Conservation (phyloP, 1,284 basidiomycete genomes). For the Apiotrichum gracile region DNA sequence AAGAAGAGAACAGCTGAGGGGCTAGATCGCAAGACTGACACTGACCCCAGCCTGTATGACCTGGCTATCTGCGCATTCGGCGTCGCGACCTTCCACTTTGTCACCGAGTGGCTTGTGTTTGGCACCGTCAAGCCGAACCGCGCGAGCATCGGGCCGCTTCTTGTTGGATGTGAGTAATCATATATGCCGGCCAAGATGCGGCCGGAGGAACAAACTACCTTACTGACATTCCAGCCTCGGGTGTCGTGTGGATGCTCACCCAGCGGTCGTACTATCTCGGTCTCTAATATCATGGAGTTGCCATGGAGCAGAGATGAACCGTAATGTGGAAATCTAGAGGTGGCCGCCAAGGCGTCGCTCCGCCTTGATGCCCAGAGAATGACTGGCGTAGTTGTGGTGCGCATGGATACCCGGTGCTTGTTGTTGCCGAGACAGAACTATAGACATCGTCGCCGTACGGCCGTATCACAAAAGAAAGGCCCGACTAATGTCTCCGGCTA, state of each 20-base stretch:
- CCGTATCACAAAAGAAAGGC: no score
- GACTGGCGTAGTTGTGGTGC: no score
- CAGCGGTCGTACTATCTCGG: constrained; percentile 32
- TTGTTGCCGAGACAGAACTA: no score
- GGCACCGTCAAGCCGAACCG: constrained; percentile 63
- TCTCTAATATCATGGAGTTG: neutral
- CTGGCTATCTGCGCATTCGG: constrained; percentile 81
- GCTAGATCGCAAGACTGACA: neutral
- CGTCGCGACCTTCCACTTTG: constrained; percentile 84
- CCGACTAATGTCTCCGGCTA: no score
- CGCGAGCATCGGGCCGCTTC: constrained; percentile 67
- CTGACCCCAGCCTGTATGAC: constrained; percentile 70
- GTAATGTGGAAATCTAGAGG: no score
- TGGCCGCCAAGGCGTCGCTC: no score
- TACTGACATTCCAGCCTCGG: constrained; percentile 15
- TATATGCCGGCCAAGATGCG: no score
- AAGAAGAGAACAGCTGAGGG: no score
- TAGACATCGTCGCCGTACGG: no score
- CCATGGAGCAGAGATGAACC: neutral
- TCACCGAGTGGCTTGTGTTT: constrained; percentile 77
- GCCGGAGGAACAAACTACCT: no score
- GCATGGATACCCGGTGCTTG: no score
- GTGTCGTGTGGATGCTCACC: constrained; percentile 28
- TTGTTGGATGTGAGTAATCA: constrained; percentile 72
- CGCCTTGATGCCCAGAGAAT: no score